A percentile compares a stretch with the other conserved stretches of the same genome.
Evolutionary conservation across 768 basidiomycete genomes (phyloP).

Genomic region (Tylopilus cervinicoccineus): DNA sequence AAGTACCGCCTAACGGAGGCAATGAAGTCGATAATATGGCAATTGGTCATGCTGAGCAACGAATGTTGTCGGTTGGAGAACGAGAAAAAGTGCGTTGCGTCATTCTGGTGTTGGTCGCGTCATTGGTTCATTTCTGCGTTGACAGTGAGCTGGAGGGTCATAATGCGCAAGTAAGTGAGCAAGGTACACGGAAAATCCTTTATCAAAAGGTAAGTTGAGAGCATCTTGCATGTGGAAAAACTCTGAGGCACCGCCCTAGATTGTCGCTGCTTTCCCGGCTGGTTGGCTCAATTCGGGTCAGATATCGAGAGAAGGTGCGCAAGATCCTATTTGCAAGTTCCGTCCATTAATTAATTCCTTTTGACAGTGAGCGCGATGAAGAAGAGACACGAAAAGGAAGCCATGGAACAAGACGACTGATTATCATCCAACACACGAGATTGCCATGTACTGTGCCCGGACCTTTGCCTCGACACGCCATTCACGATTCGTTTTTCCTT

Average conservation of each 20-base stretch:
- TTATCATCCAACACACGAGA: background rate
- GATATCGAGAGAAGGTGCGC: slow-evolving; percentile 80
- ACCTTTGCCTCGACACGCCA: background rate
- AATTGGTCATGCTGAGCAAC: slow-evolving; percentile 76
- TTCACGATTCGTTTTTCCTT: slow-evolving; percentile 2
- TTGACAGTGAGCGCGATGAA: slow-evolving; percentile 76
- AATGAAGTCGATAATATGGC: slow-evolving; percentile 80
- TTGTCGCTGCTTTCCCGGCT: slow-evolving; percentile 75
- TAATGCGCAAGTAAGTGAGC: slow-evolving; percentile 72
- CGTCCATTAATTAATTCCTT: background rate
- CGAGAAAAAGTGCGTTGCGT: slow-evolving; percentile 50
- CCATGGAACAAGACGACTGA: slow-evolving; percentile 52
- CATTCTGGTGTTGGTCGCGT: background rate
- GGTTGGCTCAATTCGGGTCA: slow-evolving; percentile 87
- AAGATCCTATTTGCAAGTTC: background rate
- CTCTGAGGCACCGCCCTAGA: slow-evolving; percentile 35
- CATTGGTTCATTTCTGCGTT: slow-evolving; percentile 7
- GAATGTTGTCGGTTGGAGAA: slow-evolving; percentile 70
- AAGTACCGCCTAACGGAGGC: slow-evolving; percentile 75
- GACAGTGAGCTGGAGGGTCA: slow-evolving; percentile 57
- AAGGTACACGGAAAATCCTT: slow-evolving; percentile 71
- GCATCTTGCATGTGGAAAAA: background rate
- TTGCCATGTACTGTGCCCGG: background rate
- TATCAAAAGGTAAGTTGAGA: slow-evolving; percentile 63
- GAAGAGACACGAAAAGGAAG: slow-evolving; percentile 73